Percentiles rank a stretch among this genome's conserved stretches.
These are phyloP conservation scores for Vaccinium darrowii DNA, from an alignment of 148 eudicot species.

Conservation along the genomic window DNA sequence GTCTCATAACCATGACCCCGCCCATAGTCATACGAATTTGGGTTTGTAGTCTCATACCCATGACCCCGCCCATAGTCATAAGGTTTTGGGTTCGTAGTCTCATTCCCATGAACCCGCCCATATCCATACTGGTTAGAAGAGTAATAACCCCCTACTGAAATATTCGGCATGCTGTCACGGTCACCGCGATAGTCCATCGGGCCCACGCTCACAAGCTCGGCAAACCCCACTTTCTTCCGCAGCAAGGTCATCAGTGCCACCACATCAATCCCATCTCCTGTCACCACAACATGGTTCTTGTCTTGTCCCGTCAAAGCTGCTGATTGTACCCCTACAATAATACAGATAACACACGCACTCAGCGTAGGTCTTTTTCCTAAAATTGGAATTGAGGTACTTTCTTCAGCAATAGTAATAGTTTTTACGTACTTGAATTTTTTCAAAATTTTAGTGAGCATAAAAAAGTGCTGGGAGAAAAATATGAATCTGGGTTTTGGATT, in stretches of 20 bases:
- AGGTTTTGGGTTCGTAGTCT: neutral
- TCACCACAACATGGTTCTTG: neutral
- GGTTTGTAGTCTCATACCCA: neutral
- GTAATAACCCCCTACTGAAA: neutral
- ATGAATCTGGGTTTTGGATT: no score
- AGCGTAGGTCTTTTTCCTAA: neutral
- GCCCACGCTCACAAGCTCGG: conserved; percentile 20
- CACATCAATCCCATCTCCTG: neutral
- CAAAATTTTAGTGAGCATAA: no score
- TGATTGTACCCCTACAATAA: neutral
- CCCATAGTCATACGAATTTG: neutral
- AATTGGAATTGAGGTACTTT: no score
- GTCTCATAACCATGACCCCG: no score
- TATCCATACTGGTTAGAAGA: neutral
- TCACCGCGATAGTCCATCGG: neutral
- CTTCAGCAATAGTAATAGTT: no score
- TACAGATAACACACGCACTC: no score
- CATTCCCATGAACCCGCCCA: neutral
- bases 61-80: neutral
- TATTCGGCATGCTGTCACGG: no score
- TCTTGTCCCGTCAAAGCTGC: neutral
- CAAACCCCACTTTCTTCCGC: neutral
- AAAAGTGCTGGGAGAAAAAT: no score
- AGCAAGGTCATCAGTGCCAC: neutral
- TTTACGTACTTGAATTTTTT: no score